A percentile compares a stretch with the other conserved stretches of the same genome.
Evolutionary conservation across 2,329 filamentous ascomycete species (phyloP).

Genomic region (Gnomoniopsis sp.): DNA sequence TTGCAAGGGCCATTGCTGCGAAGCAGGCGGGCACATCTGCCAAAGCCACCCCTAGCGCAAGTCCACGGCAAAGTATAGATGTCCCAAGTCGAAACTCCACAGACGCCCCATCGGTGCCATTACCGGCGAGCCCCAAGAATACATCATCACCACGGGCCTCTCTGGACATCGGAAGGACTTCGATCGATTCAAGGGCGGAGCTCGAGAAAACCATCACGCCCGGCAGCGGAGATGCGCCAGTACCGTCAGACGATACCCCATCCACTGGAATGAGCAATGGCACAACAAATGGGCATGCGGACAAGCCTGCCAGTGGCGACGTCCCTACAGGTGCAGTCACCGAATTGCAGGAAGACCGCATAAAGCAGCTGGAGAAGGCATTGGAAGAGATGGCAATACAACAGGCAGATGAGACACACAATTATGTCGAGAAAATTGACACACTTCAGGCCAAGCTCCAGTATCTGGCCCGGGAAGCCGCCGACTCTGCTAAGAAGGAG

Average conservation of each 20-base stretch:
- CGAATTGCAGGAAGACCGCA: slow-evolving; percentile 36
- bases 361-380: slow-evolving; percentile 34
- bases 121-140: slow-evolving; percentile 3
- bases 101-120: slow-evolving; percentile 22
- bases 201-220: neutral
- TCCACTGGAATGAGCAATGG: slow-evolving; percentile 1
- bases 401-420: slow-evolving; percentile 78
- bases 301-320: neutral
- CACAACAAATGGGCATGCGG: neutral
- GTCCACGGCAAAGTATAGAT: slow-evolving; percentile 41
- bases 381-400: slow-evolving; percentile 42
- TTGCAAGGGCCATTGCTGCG: slow-evolving; percentile 82
- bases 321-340: slow-evolving; percentile 18
- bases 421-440: slow-evolving; percentile 86
- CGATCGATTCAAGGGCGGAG: slow-evolving; percentile 7
- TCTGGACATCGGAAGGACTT: slow-evolving; percentile 21
- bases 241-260: slow-evolving; percentile 2
- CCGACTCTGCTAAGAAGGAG: slow-evolving; percentile 69
- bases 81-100: slow-evolving; percentile 27
- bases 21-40: slow-evolving; percentile 49
- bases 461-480: slow-evolving; percentile 78
- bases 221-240: neutral
- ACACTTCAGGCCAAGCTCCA: slow-evolving; percentile 87
- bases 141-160: slow-evolving; percentile 23
- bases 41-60: slow-evolving; percentile 38